Evolutionary conservation across 192 early-diverging fungal species (phyloP).

Genomic region (Coemansia sp.): DNA sequence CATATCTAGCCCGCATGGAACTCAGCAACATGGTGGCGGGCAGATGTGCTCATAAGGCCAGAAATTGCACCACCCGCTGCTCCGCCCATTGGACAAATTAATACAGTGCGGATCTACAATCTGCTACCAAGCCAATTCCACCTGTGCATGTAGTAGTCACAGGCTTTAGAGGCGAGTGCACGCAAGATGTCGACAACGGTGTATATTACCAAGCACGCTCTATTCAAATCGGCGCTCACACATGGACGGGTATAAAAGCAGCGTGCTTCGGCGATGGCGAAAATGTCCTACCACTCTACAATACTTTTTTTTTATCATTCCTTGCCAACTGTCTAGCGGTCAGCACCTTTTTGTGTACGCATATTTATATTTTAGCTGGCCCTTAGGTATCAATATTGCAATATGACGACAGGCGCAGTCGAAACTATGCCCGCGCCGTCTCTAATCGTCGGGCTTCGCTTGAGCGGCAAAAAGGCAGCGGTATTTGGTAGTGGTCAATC

Average conservation of each 20-base stretch:
- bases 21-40: neutral
- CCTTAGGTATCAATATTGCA: neutral
- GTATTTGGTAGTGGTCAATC: slow-evolving; percentile 71
- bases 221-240: neutral
- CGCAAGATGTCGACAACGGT: neutral
- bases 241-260: neutral
- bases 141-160: slow-evolving; percentile 21
- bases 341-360: neutral
- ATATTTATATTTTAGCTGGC: neutral
- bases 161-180: neutral
- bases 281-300: neutral
- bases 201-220: neutral
- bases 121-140: slow-evolving; percentile 22
- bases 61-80: neutral
- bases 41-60: slow-evolving; percentile 18
- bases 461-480: slow-evolving; percentile 51
- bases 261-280: neutral
- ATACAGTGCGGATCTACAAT: neutral
- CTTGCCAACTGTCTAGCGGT: neutral
- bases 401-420: slow-evolving; percentile 4
- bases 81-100: slow-evolving; percentile 24
- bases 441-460: slow-evolving; percentile 50
- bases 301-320: neutral
- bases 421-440: slow-evolving; percentile 27
- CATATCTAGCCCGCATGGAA: too few relatives aligned